These are phyloP conservation scores for Lagenidium sp. DNA, from an alignment of 352 stramenopile species.

Conservation along the genomic window DNA sequence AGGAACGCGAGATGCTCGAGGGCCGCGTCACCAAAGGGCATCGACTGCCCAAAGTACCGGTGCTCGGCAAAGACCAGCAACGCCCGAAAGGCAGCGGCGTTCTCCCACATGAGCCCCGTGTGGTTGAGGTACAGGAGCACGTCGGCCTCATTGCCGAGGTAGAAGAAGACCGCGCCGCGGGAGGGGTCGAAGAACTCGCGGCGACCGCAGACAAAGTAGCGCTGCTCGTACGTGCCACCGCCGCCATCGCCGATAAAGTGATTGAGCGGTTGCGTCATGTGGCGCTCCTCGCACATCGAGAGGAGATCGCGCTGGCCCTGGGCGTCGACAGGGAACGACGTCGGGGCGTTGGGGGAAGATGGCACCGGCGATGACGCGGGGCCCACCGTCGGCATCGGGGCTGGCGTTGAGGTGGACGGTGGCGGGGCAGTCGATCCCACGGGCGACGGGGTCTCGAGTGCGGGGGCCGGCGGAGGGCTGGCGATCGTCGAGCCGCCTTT, in stretches of 20 bases:
- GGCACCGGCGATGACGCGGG: too few relatives aligned
- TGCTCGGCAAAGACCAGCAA: slow-evolving; percentile 71
- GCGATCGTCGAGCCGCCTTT: not conserved
- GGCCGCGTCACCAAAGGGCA: slow-evolving; percentile 41
- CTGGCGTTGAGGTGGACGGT: not conserved
- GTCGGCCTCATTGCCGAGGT: slow-evolving; percentile 63
- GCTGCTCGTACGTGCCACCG: slow-evolving; percentile 28
- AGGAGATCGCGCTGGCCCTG: slow-evolving; percentile 21
- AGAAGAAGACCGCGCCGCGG: slow-evolving; percentile 58
- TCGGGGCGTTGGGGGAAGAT: too few relatives aligned
- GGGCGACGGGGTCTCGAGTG: not conserved
- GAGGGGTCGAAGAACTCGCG: slow-evolving; percentile 28
- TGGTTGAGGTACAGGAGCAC: slow-evolving; percentile 57
- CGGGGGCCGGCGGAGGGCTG: not conserved
- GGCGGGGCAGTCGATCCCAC: not conserved
- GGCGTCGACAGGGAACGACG: slow-evolving; percentile 9
- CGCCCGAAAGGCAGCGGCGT: slow-evolving; percentile 47
- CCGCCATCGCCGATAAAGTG: slow-evolving; percentile 26
- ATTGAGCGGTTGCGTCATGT: slow-evolving; percentile 35
- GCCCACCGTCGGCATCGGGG: too few relatives aligned
- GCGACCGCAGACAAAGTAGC: slow-evolving; percentile 65
- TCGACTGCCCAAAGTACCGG: slow-evolving; percentile 70
- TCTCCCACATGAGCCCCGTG: slow-evolving; percentile 69
- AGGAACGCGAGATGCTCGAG: slow-evolving; percentile 63
- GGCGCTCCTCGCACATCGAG: slow-evolving; percentile 29